These are phyloP conservation scores for Aureobasidium sp. DNA, from an alignment of 2,329 filamentous ascomycete species.

Conservation along the genomic window DNA sequence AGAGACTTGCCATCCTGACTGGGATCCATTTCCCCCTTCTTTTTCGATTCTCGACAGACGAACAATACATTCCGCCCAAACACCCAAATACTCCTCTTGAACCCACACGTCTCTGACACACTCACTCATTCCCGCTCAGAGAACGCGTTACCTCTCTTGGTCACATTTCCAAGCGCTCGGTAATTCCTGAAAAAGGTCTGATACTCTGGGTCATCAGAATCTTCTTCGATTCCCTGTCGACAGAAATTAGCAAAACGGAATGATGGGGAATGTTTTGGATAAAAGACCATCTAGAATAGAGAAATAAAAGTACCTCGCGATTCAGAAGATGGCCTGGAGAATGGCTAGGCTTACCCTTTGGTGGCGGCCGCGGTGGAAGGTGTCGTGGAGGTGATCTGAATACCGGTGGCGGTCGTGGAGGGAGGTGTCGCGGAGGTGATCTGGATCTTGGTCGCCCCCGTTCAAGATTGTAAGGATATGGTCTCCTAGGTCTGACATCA, in stretches of 20 bases:
- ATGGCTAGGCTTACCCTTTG: conserved; percentile 6
- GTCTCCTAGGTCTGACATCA: not conserved
- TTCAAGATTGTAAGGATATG: not conserved
- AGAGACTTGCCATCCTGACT: no score
- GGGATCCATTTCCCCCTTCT: no score
- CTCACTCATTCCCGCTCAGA: not conserved
- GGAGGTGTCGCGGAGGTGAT: not conserved
- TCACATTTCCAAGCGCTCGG: not conserved
- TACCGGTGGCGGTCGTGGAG: not conserved
- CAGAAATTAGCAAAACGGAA: not conserved
- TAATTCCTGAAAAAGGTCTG: not conserved
- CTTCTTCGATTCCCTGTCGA: not conserved
- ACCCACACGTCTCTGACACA: not conserved
- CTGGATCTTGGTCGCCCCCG: not conserved
- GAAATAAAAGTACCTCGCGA: not conserved
- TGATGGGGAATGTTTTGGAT: not conserved
- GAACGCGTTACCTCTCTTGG: not conserved
- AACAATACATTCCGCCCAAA: no score
- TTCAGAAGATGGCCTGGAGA: not conserved
- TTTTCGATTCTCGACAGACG: no score
- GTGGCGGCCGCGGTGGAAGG: not conserved
- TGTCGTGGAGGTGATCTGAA: not conserved
- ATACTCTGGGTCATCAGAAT: not conserved
- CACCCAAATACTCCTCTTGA: no score
- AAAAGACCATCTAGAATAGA: not conserved